Percentiles rank a stretch among this genome's conserved stretches.
phyloP scores from a whole-genome alignment of 2,329 filamentous ascomycete genomes.

The Aureobasidium sp. region DNA sequence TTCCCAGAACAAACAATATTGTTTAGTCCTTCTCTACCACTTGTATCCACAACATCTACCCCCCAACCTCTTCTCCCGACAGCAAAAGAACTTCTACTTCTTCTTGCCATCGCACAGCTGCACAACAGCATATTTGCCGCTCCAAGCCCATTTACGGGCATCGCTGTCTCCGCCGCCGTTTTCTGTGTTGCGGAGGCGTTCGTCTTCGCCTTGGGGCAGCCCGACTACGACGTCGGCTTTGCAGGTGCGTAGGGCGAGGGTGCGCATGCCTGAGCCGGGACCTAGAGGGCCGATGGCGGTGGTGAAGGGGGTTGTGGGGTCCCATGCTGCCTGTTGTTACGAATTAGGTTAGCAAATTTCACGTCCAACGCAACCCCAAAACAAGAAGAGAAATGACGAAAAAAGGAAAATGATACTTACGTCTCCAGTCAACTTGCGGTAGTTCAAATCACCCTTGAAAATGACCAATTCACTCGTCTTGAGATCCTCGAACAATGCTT shows the following conservation, averaged over 20 bases:
- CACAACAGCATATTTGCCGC: constrained; percentile 93
- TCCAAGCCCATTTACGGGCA: constrained; percentile 85
- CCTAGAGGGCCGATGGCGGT: constrained; percentile 82
- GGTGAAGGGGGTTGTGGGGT: constrained; percentile 76
- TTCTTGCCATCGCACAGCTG: constrained; percentile 66
- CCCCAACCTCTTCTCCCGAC: neutral
- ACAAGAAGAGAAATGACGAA: neutral
- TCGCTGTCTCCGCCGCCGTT: constrained; percentile 62
- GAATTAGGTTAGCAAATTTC: constrained; percentile 23
- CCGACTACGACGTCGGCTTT: constrained; percentile 96
- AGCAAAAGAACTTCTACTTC: neutral
- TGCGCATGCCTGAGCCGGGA: constrained; percentile 68
- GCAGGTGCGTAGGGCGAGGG: constrained; percentile 83
- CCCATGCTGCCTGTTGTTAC: constrained; percentile 56
- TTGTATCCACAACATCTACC: neutral
- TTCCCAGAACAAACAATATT: neutral
- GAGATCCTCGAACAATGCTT: constrained; percentile 64
- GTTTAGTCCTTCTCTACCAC: neutral
- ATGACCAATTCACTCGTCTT: constrained; percentile 78
- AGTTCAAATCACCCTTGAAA: constrained; percentile 97
- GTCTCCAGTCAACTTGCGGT: constrained; percentile 84
- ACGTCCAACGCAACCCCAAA: neutral
- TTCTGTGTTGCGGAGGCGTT: constrained; percentile 60
- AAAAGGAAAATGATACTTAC: constrained; percentile 42
- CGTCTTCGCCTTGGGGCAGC: constrained; percentile 71